phyloP scores from a whole-genome alignment of 1,284 basidiomycete species.

The Trametes sp. region DNA sequence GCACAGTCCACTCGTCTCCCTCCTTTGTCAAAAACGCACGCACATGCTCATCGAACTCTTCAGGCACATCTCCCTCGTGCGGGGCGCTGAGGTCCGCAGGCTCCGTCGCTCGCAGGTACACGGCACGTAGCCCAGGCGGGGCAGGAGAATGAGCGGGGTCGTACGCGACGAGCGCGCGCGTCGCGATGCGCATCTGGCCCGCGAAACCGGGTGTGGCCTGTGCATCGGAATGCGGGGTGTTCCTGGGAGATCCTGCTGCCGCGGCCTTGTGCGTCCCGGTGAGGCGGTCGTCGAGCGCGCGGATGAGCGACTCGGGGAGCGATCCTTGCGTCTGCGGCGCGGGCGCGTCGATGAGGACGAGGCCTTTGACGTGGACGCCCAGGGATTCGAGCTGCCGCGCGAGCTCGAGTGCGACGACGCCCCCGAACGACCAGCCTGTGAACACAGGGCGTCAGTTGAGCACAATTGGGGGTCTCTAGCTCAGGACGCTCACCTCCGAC shows the following conservation, averaged over 20 bases:
- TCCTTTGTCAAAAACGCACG: conserved; percentile 46
- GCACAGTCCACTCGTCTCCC: conserved; percentile 55
- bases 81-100: background rate
- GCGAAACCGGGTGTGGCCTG: conserved; percentile 9
- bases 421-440: conserved; percentile 81
- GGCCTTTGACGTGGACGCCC: conserved; percentile 57
- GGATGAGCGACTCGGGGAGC: conserved; percentile 58
- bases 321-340: conserved; percentile 56
- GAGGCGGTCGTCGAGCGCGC: conserved; percentile 31
- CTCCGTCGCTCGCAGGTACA: conserved; percentile 35
- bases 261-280: too few species aligned
- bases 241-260: too few species aligned
- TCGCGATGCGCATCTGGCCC: conserved; percentile 35
- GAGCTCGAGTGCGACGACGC: conserved; percentile 71
- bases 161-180: conserved; percentile 33
- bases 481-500: conserved; percentile 75
- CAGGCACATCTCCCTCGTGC: background rate
- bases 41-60: conserved; percentile 40
- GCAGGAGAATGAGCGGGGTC: conserved; percentile 15
- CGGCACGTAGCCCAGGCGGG: conserved; percentile 12
- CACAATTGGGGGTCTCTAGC: too few species aligned
- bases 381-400: conserved; percentile 56
- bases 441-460: background rate
- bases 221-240: too few species aligned
- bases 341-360: conserved; percentile 74